Conservation (phyloP, 2,329 filamentous ascomycete genomes). For the Aspergillus sp. region DNA sequence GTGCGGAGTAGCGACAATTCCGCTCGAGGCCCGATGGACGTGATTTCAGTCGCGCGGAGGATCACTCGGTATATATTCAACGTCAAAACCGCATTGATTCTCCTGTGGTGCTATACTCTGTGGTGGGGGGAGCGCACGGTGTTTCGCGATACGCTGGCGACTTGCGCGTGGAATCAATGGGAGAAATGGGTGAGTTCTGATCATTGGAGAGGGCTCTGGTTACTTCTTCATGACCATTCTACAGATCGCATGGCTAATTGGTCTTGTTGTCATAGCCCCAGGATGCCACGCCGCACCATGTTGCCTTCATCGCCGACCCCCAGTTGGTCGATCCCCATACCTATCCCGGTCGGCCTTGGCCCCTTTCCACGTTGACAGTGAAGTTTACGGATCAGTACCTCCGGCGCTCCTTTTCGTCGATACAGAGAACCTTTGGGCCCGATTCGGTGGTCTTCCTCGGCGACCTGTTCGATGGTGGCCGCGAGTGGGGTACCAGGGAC, state of each 20-base stretch:
- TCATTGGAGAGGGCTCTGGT: neutral
- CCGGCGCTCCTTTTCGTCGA: constrained; percentile 72
- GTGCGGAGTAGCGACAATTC: constrained; percentile 2
- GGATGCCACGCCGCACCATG: constrained; percentile 75
- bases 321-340: constrained; percentile 92
- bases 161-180: constrained; percentile 83
- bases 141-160: constrained; percentile 68
- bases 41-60: constrained; percentile 15
- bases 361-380: constrained; percentile 64
- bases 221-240: neutral
- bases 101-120: constrained; percentile 73
- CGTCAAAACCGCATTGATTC: constrained; percentile 65
- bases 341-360: constrained; percentile 82
- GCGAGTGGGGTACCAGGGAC: constrained; percentile 81
- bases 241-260: neutral
- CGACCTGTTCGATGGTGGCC: constrained; percentile 91
- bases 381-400: constrained; percentile 88
- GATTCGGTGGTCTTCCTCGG: constrained; percentile 89
- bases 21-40: constrained; percentile 14
- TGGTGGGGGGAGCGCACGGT: constrained; percentile 82
- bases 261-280: constrained; percentile 58
- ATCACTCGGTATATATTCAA: constrained; percentile 24
- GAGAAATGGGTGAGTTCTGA: constrained; percentile 74
- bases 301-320: constrained; percentile 83
- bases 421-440: constrained; percentile 74